Base-by-base conservation (phyloP, 2,329 filamentous ascomycete genomes). In the Neurospora sp. region DNA sequence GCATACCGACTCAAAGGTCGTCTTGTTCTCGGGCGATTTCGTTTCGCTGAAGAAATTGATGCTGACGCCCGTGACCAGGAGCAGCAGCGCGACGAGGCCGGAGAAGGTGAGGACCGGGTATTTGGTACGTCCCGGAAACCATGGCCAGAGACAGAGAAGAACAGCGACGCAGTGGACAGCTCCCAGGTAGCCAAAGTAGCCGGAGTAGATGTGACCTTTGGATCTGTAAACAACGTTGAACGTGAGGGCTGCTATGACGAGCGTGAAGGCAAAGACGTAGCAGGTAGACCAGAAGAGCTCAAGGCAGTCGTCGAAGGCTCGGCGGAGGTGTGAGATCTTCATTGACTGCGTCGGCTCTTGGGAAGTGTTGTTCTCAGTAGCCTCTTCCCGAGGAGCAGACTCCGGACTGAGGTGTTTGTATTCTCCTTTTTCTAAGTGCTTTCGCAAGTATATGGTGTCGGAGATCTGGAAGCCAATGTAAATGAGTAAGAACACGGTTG, bases 121-220 rank as follows among this genome's bases (percentile, higher is more conserved):
- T 1, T 40, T 40, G 12, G 39, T 40, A 0, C 39, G 39, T 40
- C 39, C 39, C 6, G 39, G 39, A 2, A 40, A 40, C 39, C 39
- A 40, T 40, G 39, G 39, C 39, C 15, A 40, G 39, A 40, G 39
- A 17, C 39, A 40, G 0, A 40, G 0, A 0, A 80, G 75, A 15
- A 84, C 81, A 80, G 99, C 94, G 74, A 97, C 80, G 74, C 99
- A 95, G 77, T 86, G 82, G 83, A 93, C 85, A 74, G 87, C 86
- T 81, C 98, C 93, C 66, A 99, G 86, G 78, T 96, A 99, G 74
- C 84, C 82, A 81, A 97, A 98, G 86, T 95, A 98, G 72, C 82
- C 82, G 82, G 39, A 40, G 12, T 40, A 40, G 39, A 40, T 40
- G 39, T 40, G 39, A 15, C 39, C 39, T 40, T 40, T 15, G 39